Percentiles rank a stretch among this genome's conserved stretches.
Conservation (phyloP, 805 yeast species). For the Yarrowia sp. region DNA sequence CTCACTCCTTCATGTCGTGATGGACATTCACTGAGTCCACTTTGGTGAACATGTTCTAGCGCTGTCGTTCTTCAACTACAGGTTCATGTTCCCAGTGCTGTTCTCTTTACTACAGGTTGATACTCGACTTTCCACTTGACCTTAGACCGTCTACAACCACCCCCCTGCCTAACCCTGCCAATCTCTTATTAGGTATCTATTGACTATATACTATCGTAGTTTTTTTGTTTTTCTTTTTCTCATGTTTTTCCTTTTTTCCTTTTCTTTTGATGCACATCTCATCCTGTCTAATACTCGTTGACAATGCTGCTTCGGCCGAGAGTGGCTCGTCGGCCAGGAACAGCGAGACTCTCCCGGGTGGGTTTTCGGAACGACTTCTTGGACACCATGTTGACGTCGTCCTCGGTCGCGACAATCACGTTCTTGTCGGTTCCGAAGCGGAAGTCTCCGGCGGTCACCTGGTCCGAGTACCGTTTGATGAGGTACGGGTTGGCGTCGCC, state of each 20-base stretch:
- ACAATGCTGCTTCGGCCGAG: conserved; percentile 22
- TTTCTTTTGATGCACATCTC: not conserved
- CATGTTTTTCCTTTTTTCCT: not conserved
- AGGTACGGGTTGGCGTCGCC: conserved; percentile 64
- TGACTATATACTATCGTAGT: not conserved
- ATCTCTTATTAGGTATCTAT: conserved; percentile 1
- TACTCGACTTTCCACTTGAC: too few species aligned
- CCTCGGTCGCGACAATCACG: conserved; percentile 73
- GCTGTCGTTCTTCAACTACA: too few species aligned
- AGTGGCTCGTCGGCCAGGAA: conserved; percentile 1
- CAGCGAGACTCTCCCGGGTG: conserved; percentile 56
- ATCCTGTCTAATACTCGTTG: not conserved
- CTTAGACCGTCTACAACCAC: too few species aligned
- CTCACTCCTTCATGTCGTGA: too few species aligned
- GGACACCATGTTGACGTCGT: conserved; percentile 77
- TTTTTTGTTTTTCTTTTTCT: not conserved
- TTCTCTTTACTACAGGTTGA: too few species aligned
- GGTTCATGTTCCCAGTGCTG: too few species aligned
- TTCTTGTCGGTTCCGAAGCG: conserved; percentile 73
- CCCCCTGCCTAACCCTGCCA: too few species aligned
- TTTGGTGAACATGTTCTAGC: too few species aligned
- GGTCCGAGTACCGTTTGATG: conserved; percentile 66
- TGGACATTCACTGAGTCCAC: too few species aligned
- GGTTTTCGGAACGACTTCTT: conserved; percentile 67
- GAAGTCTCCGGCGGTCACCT: conserved; percentile 80